These are phyloP conservation scores for Myrica gale DNA, from an alignment of 306 rosid genomes.

Conservation along the genomic window DNA sequence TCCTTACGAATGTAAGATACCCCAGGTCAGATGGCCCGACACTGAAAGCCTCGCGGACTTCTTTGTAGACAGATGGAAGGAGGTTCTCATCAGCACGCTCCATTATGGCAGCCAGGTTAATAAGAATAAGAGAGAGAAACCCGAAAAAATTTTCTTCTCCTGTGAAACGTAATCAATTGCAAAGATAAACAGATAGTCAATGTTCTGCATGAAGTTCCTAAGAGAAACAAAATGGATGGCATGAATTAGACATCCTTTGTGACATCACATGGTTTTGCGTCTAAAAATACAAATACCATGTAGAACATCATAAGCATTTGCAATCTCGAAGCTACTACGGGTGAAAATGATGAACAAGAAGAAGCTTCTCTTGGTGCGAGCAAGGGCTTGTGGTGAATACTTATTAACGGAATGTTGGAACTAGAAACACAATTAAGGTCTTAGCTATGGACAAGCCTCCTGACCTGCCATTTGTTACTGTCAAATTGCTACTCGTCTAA, in stretches of 20 bases:
- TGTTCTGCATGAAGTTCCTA: conserved; percentile 7
- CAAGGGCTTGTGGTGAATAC: too few relatives aligned
- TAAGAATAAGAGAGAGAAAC: conserved; percentile 73
- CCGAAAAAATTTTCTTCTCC: conserved; percentile 55
- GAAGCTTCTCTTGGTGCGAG: too few relatives aligned
- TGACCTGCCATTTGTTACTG: neutral
- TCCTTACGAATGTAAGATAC: conserved; percentile 85
- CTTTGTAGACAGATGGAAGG: conserved; percentile 95
- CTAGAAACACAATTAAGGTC: neutral
- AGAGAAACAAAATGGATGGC: neutral
- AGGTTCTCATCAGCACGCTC: conserved; percentile 95
- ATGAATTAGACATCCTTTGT: neutral
- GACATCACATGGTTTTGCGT: conserved; percentile 3
- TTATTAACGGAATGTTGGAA: neutral
- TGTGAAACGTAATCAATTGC: conserved; percentile 26
- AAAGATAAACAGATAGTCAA: conserved; percentile 15
- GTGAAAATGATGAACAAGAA: too few relatives aligned
- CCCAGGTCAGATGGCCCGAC: conserved; percentile 95
- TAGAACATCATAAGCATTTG: conserved; percentile 8
- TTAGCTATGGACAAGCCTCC: neutral
- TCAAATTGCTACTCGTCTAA: neutral
- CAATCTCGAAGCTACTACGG: conserved; percentile 9
- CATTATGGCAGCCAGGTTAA: conserved; percentile 93
- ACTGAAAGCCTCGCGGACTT: conserved; percentile 88
- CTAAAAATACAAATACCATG: neutral